phyloP scores from a whole-genome alignment of 257 asterid species.

The Oldenlandia corymbosa region DNA sequence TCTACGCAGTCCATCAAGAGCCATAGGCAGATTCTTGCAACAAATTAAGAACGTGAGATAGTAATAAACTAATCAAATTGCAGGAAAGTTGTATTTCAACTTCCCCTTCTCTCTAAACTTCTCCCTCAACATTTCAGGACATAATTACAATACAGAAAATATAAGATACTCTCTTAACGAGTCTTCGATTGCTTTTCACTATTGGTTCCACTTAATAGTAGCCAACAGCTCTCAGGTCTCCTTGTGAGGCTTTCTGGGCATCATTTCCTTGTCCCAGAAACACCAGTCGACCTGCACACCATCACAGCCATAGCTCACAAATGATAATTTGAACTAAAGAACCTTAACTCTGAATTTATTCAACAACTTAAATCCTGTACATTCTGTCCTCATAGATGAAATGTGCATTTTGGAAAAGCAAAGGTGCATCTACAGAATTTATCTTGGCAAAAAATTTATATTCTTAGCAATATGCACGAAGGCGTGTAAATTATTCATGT shows the following conservation, averaged over 20 bases:
- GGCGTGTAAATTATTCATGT: neutral
- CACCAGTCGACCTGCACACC: conserved; percentile 44
- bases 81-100: neutral
- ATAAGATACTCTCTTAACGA: neutral
- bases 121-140: conserved; percentile 14
- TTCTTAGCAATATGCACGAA: neutral
- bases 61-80: neutral
- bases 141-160: conserved; percentile 15
- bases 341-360: too few relatives aligned
- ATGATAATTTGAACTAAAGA: neutral
- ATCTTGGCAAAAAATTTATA: neutral
- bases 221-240: conserved; percentile 42
- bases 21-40: too few relatives aligned
- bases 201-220: conserved; percentile 35
- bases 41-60: too few relatives aligned
- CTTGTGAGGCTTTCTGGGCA: conserved; percentile 26
- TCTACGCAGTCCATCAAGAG: too few relatives aligned
- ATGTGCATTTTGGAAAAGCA: neutral
- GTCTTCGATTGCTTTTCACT: conserved; percentile 1
- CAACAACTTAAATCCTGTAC: neutral
- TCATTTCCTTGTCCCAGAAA: conserved; percentile 47
- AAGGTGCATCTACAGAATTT: neutral
- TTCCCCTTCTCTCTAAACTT: too few relatives aligned
- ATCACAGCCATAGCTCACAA: conserved; percentile 2
- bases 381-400: neutral